Evolutionary conservation across 495 filamentous ascomycete genomes (phyloP).

Genomic region (Penicillium subrubescens): DNA sequence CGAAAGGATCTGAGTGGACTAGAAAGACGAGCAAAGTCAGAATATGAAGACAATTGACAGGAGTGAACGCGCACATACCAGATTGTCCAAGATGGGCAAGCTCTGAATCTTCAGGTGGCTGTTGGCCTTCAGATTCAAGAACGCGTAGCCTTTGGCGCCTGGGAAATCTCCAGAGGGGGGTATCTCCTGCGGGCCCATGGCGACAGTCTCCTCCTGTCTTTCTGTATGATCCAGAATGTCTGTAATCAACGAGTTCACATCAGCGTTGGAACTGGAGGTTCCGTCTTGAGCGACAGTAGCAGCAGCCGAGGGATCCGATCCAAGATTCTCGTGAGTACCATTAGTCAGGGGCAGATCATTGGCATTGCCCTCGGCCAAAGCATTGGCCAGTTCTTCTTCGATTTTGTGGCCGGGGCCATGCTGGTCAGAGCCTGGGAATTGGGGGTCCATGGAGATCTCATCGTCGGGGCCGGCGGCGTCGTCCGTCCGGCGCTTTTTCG

Average conservation of each 20-base stretch:
- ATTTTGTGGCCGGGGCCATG: slow-evolving; percentile 40
- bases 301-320: slow-evolving; percentile 19
- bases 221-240: slow-evolving; percentile 54
- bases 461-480: slow-evolving; percentile 32
- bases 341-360: slow-evolving; percentile 32
- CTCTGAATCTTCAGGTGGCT: slow-evolving; percentile 67
- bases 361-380: slow-evolving; percentile 35
- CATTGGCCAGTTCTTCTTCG: slow-evolving; percentile 47
- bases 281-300: slow-evolving; percentile 22
- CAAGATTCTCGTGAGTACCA: slow-evolving; percentile 14
- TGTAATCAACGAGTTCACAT: slow-evolving; percentile 43
- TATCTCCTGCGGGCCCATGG: slow-evolving; percentile 41
- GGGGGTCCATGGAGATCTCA: slow-evolving; percentile 22
- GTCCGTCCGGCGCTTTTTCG: slow-evolving; percentile 48
- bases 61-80: slow-evolving; percentile 48
- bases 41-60: neutral
- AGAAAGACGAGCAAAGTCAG: slow-evolving; percentile 4
- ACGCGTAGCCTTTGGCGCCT: slow-evolving; percentile 41
- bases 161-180: slow-evolving; percentile 33
- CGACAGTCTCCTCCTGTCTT: slow-evolving; percentile 47
- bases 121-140: slow-evolving; percentile 57
- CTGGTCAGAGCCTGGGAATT: slow-evolving; percentile 24
- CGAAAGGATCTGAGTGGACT: slow-evolving; percentile 72
- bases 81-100: slow-evolving; percentile 70
- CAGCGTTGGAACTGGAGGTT: slow-evolving; percentile 30